Conservation (phyloP, 83 land plant species). For the Picea abies region DNA sequence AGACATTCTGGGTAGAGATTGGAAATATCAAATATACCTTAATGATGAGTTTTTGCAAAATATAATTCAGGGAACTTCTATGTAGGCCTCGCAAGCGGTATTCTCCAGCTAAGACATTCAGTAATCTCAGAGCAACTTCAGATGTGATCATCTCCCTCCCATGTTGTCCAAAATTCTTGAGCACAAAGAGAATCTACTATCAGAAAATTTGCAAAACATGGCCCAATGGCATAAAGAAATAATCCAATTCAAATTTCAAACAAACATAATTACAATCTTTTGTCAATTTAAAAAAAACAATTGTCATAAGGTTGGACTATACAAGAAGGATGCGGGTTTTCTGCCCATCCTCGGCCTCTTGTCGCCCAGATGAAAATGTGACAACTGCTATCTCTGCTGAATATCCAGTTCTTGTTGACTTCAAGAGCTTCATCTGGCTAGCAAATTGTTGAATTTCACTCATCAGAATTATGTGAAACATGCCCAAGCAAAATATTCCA, state of each 20-base stretch:
- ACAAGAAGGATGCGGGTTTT: conserved; percentile 84
- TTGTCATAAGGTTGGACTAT: conserved; percentile 6
- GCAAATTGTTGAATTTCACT: not conserved
- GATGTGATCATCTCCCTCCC: conserved; percentile 96
- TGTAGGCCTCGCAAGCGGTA: conserved; percentile 29
- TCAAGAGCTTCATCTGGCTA: conserved; percentile 53
- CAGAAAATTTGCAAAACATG: conserved; percentile 37
- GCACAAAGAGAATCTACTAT: conserved; percentile 65
- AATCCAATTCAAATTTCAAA: not conserved
- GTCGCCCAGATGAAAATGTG: conserved; percentile 48
- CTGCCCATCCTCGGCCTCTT: conserved; percentile 24
- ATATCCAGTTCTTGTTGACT: conserved; percentile 61
- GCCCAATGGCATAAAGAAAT: conserved; percentile 9
- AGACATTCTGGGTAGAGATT: not conserved
- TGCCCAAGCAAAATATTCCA: not conserved
- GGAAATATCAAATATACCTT: conserved; percentile 57
- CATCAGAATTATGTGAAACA: not conserved
- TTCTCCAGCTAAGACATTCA: conserved; percentile 69
- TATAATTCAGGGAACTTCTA: conserved; percentile 24
- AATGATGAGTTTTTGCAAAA: conserved; percentile 62
- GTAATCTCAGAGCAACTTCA: conserved; percentile 85
- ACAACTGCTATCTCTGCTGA: conserved; percentile 63
- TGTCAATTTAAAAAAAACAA: not conserved
- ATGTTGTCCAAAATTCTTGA: conserved; percentile 96
- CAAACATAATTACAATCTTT: not conserved